Base-by-base conservation (phyloP, 768 basidiomycete species). In the Boletus insuetus region DNA sequence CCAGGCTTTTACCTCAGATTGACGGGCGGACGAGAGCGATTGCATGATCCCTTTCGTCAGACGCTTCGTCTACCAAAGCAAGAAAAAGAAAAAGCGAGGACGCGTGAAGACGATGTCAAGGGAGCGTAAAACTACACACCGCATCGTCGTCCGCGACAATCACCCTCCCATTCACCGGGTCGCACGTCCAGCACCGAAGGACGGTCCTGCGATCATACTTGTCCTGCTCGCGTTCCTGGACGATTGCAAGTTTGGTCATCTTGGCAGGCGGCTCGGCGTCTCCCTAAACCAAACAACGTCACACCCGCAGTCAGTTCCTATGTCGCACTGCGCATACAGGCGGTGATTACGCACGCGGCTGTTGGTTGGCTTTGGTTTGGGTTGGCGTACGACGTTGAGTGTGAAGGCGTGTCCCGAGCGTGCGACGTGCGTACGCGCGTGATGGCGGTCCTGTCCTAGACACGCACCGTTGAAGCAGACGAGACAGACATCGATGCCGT, bases 1-100 rank as follows among this genome's bases (percentile, higher is more conserved):
- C 97, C 97, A 99, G 7, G 97, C 89, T 72, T 97, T 89, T 46
- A 99, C 89, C 65, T 98, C 94, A 0, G 89, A 92, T 67, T 96
- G 89, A 46, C 94, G 90, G 0, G 92, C 89, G 2, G 93, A 95
- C 0, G 94, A 93, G 62, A 92, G 76, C 2, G 94, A 86, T 2
- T 79, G 75, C 84, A 97, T 86, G 53, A 96, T 77, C 0, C 81
- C 84, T 20, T 86, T 79, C 5, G 83, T 75, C 11, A 94, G 73
- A 0, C 74, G 64, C 59, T 79, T 80, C 39, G 84, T 74, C 83
- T 88, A 55, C 5, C 39, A 3, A 31, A 7, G 26, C 49, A 32
- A 9, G 2, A 24, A 26, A 13, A 22, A 1, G 12, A 7, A 22
- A 22, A 22, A 3, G 24, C 24, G 24, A 26, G 1, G 10, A 32